Evolutionary conservation across 257 asterid species (phyloP).

Genomic region (Paulownia fortunei): DNA sequence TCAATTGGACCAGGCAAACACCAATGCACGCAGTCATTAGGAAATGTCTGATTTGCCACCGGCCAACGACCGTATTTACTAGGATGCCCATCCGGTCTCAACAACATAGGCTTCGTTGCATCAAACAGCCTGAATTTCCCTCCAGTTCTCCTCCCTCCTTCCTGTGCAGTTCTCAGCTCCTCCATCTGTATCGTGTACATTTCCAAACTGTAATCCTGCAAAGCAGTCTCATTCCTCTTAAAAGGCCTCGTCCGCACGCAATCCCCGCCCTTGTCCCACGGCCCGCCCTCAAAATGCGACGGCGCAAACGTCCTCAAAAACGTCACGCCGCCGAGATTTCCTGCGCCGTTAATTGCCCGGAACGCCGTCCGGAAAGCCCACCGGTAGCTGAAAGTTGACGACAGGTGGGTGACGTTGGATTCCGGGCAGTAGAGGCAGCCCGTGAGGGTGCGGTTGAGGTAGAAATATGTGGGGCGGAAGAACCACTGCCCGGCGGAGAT

Average conservation of each 20-base stretch:
- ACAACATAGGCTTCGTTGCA: slow-evolving; percentile 55
- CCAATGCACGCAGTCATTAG: slow-evolving; percentile 71
- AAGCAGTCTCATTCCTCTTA: slow-evolving; percentile 43
- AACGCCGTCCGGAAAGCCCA: slow-evolving; percentile 53
- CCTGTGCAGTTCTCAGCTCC: slow-evolving; percentile 47
- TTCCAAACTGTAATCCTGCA: slow-evolving; percentile 39
- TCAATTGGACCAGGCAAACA: slow-evolving; percentile 76
- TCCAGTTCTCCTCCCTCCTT: slow-evolving; percentile 38
- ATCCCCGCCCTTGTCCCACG: slow-evolving; percentile 66
- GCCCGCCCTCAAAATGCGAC: slow-evolving; percentile 57
- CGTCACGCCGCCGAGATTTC: slow-evolving; percentile 34
- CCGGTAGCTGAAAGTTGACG: slow-evolving; percentile 47
- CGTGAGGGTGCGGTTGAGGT: slow-evolving; percentile 45
- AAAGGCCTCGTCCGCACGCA: slow-evolving; percentile 54
- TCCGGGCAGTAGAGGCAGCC: slow-evolving; percentile 68
- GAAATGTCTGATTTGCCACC: slow-evolving; percentile 36
- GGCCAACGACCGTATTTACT: slow-evolving; percentile 69
- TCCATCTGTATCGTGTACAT: slow-evolving; percentile 52
- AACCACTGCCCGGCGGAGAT: slow-evolving; percentile 73
- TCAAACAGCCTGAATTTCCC: slow-evolving; percentile 54
- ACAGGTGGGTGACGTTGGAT: slow-evolving; percentile 43
- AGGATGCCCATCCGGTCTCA: slow-evolving; percentile 73
- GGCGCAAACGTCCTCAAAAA: slow-evolving; percentile 55
- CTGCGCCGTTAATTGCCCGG: slow-evolving; percentile 33
- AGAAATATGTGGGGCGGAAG: slow-evolving; percentile 58